These are phyloP conservation scores for Lodderomyces jiufengensis DNA, from an alignment of 1,139 yeast species.

Conservation along the genomic window DNA sequence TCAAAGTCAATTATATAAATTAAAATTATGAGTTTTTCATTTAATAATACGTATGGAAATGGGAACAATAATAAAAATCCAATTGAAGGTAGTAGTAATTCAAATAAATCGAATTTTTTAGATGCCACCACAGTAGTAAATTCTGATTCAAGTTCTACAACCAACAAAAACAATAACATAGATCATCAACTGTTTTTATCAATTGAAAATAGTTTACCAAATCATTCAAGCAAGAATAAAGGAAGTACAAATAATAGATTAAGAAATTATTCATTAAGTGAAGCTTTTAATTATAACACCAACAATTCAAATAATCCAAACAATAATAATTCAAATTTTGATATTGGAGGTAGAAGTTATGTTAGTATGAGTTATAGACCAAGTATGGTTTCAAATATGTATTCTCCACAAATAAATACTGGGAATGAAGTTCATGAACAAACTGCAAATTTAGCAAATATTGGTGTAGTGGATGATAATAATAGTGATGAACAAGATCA, in stretches of 20 bases:
- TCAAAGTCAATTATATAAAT: no score
- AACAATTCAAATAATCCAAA: slow-evolving; percentile 18
- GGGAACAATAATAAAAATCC: no score
- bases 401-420: slow-evolving; percentile 43
- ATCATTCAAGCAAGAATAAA: no score
- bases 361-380: slow-evolving; percentile 28
- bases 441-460: slow-evolving; percentile 58
- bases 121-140: no score
- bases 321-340: slow-evolving; percentile 26
- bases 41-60: no score
- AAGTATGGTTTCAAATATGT: slow-evolving; percentile 14
- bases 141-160: no score
- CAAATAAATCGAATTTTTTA: no score
- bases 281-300: slow-evolving; percentile 22
- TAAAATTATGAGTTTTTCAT: no score
- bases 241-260: slow-evolving; percentile 2
- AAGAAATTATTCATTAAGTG: slow-evolving; percentile 25
- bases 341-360: slow-evolving; percentile 45
- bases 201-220: no score
- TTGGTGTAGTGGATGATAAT: slow-evolving; percentile 48
- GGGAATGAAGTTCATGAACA: slow-evolving; percentile 57
- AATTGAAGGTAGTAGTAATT: no score
- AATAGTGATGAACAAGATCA: slow-evolving; percentile 9
- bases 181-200: no score
- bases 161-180: no score